Conservation (phyloP, 176 grass and related monocot genomes). For the Juncus effusus region DNA sequence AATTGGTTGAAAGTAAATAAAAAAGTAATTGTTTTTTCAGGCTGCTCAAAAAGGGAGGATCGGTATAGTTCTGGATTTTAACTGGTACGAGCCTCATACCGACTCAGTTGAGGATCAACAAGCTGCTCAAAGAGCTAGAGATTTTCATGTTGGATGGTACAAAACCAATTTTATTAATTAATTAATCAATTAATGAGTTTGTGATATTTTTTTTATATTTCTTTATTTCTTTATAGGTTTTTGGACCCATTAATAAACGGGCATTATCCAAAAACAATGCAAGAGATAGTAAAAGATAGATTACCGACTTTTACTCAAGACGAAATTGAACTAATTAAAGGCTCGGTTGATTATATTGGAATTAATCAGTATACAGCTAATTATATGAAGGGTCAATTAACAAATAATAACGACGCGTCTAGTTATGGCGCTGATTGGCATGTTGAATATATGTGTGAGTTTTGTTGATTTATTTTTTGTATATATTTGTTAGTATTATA, state of each 20-base stretch:
- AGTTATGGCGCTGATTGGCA: slow-evolving; percentile 14
- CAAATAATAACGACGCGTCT: not conserved
- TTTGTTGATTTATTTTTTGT: too few relatives aligned
- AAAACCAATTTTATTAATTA: not conserved
- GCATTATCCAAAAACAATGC: slow-evolving; percentile 61
- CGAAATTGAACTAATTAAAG: slow-evolving; percentile 12
- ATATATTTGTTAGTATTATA: too few relatives aligned
- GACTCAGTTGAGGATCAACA: slow-evolving; percentile 48
- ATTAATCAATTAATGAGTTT: too few relatives aligned
- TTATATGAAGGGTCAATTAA: not conserved
- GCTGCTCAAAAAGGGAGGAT: slow-evolving; percentile 41
- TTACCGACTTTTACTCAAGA: slow-evolving; percentile 45
- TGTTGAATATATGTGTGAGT: not conserved
- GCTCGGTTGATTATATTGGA: slow-evolving; percentile 28
- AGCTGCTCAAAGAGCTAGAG: slow-evolving; percentile 71
- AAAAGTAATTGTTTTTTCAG: slow-evolving; percentile 7
- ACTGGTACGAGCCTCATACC: slow-evolving; percentile 56
- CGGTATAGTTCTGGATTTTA: slow-evolving; percentile 56
- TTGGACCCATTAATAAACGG: slow-evolving; percentile 61
- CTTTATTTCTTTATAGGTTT: slow-evolving; percentile 29
- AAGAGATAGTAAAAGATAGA: slow-evolving; percentile 47
- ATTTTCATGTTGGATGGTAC: slow-evolving; percentile 78
- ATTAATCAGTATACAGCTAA: slow-evolving; percentile 26
- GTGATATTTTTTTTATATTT: too few relatives aligned
- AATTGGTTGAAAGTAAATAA: too few relatives aligned